phyloP scores from a whole-genome alignment of 805 yeast species.

The Candida orba region DNA sequence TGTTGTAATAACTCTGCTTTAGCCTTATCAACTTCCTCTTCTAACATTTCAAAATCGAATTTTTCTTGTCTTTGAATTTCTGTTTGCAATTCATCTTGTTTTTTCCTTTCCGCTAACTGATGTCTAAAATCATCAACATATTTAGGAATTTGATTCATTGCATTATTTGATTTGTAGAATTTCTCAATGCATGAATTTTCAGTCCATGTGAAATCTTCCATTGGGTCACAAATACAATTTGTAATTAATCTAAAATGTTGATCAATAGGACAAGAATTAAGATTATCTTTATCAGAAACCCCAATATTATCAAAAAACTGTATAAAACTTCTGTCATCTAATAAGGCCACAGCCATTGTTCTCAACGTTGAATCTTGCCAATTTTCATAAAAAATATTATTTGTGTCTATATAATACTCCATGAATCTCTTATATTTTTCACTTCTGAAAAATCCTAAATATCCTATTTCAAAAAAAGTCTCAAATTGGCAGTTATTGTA shows the following conservation, averaged over 20 bases:
- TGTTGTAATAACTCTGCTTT: background rate
- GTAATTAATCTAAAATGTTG: slow-evolving; percentile 44
- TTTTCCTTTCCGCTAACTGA: background rate
- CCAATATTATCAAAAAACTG: slow-evolving; percentile 80
- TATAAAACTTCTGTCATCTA: slow-evolving; percentile 53
- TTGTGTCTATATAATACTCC: slow-evolving; percentile 57
- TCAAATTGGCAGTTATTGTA: slow-evolving; percentile 87
- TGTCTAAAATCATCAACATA: slow-evolving; percentile 5
- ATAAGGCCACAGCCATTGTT: slow-evolving; percentile 71
- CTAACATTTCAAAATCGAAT: background rate
- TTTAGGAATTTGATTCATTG: slow-evolving; percentile 6
- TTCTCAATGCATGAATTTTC: slow-evolving; percentile 51
- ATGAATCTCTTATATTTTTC: slow-evolving; percentile 64
- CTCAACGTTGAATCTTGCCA: slow-evolving; percentile 94
- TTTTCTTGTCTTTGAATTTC: slow-evolving; percentile 5
- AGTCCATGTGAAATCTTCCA: slow-evolving; percentile 65
- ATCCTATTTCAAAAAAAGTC: slow-evolving; percentile 80
- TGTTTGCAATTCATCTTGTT: slow-evolving; percentile 4
- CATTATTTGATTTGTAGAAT: slow-evolving; percentile 35
- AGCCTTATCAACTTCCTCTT: background rate
- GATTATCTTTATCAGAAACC: slow-evolving; percentile 43
- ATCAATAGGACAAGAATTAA: slow-evolving; percentile 58
- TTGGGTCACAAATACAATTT: slow-evolving; percentile 69
- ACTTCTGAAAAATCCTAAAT: slow-evolving; percentile 64
- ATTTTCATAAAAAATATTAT: slow-evolving; percentile 83